Evolutionary conservation across 1,139 yeast species (phyloP).

Genomic region (Saccharomyces hybrid): DNA sequence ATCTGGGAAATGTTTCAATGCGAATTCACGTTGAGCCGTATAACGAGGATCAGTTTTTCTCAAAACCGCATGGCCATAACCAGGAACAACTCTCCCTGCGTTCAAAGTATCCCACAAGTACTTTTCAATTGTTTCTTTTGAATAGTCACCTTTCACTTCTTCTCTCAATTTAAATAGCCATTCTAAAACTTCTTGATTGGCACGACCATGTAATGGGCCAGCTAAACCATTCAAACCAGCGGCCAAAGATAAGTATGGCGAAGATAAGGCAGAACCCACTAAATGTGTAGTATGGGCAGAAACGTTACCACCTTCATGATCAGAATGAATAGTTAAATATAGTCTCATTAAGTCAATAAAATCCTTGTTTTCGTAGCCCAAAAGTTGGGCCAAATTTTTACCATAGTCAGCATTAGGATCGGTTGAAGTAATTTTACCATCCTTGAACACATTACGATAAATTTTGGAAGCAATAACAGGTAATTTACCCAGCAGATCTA

Average conservation of each 20-base stretch:
- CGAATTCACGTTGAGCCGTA: conserved; percentile 95
- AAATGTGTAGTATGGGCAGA: conserved; percentile 40
- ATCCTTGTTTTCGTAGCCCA: conserved; percentile 50
- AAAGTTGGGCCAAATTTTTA: conserved; percentile 76
- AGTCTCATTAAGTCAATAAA: conserved; percentile 38
- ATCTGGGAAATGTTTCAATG: conserved; percentile 95
- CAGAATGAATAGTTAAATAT: conserved; percentile 39
- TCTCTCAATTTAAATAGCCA: conserved; percentile 34
- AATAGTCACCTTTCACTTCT: conserved; percentile 28
- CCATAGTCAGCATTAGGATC: conserved; percentile 81
- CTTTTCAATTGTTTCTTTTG: conserved; percentile 30
- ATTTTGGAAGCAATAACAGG: conserved; percentile 61
- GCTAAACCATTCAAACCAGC: conserved; percentile 40
- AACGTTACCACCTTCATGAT: conserved; percentile 43
- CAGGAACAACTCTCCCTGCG: conserved; percentile 38
- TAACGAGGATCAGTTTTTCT: conserved; percentile 52
- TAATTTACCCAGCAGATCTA: conserved; percentile 57
- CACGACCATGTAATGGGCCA: conserved; percentile 40
- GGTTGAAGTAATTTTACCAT: conserved; percentile 47
- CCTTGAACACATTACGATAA: conserved; percentile 53
- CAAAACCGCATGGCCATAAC: conserved; percentile 41
- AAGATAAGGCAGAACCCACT: conserved; percentile 38
- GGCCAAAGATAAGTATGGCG: conserved; percentile 36
- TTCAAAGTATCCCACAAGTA: conserved; percentile 37
- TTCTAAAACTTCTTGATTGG: conserved; percentile 40